Evolutionary conservation across 2,329 filamentous ascomycete genomes (phyloP), one percentile per base, ranked within the genome.

Genomic region (Zymoseptoria crescenta): DNA sequence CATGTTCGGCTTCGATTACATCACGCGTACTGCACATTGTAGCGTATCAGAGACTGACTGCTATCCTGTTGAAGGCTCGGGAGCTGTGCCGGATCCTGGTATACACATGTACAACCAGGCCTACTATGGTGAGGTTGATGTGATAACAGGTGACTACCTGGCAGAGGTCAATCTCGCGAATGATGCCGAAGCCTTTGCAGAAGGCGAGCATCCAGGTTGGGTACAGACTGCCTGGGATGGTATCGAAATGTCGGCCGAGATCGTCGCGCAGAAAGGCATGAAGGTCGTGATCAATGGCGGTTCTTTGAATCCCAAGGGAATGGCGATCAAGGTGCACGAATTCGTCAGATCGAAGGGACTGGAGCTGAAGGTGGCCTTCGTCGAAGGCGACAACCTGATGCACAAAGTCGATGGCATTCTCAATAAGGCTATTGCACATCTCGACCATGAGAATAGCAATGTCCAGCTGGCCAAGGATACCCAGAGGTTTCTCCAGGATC

Each of bases 231-330:
- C 79, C 53, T 79, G 79, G 79, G 76, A 80, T 57, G 78, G 77
- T 1, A 69, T 81, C 24, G 68, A 76, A 61, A 68, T 77, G 65
- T 75, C 74, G 0, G 74, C 82, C 16, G 74, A 79, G 3, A 66
- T 79, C 0, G 70, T 80, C 64, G 67, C 73, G 2, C 68, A 77
- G 54, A 80, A 80, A 58, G 68, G 73, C 0, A 83, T 83, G 69
- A 81, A 81, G 60, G 72, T 84, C n/a, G 72, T 83, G 35, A 73
- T 82, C 56, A 83, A 84, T 60, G 82, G 81, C 2, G 82, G 82
- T 0, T 79, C 76, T 2, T 72, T 81, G 19, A 81, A 84, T 57
- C 81, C 82, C 0, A 75, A 74, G 60, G 82, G 78, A 0, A 65
- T 85, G 10, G 81, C 82, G 1, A 65, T 78, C 56, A 77, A 78